A percentile compares a stretch with the other conserved stretches of the same genome.
Conservation (phyloP, 345 rosid species). For the Salix koriyanagi region DNA sequence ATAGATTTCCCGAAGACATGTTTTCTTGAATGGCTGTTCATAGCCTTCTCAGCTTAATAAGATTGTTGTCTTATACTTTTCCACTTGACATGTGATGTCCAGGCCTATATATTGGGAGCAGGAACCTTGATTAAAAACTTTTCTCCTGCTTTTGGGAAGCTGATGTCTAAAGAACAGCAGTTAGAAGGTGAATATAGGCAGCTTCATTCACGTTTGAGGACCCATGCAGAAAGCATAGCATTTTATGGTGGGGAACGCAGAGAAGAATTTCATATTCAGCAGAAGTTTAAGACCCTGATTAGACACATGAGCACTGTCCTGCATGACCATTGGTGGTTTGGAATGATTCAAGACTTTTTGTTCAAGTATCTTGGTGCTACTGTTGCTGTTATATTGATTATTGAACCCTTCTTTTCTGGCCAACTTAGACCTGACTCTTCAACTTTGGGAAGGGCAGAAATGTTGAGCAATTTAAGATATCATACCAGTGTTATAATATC, state of each 20-base stretch:
- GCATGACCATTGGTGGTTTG: constrained; percentile 99
- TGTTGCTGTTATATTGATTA: constrained; percentile 83
- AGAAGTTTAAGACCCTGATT: constrained; percentile 71
- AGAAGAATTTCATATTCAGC: constrained; percentile 86
- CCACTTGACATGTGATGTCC: constrained; percentile 21
- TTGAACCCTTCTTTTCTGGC: constrained; percentile 97
- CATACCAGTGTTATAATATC: constrained; percentile 94
- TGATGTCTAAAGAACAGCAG: constrained; percentile 93
- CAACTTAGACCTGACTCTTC: constrained; percentile 82
- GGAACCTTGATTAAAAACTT: constrained; percentile 81
- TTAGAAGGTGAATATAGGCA: constrained; percentile 96
- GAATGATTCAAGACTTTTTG: constrained; percentile 97
- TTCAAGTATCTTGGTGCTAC: constrained; percentile 97
- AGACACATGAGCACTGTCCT: constrained; percentile 72
- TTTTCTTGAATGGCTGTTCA: constrained; percentile 5
- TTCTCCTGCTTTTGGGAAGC: constrained; percentile 90
- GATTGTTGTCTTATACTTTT: constrained; percentile 1
- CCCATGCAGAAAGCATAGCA: constrained; percentile 98
- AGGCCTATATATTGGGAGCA: constrained; percentile 92
- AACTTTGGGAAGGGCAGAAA: constrained; percentile 88
- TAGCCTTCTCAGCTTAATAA: background rate
- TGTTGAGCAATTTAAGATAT: constrained; percentile 98
- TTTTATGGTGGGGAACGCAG: constrained; percentile 92
- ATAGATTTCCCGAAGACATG: background rate
- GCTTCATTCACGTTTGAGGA: constrained; percentile 94